Percentiles rank a stretch among this genome's conserved stretches.
phyloP scores from a whole-genome alignment of 306 rosid genomes.

The Sphenostylis stenocarpa region DNA sequence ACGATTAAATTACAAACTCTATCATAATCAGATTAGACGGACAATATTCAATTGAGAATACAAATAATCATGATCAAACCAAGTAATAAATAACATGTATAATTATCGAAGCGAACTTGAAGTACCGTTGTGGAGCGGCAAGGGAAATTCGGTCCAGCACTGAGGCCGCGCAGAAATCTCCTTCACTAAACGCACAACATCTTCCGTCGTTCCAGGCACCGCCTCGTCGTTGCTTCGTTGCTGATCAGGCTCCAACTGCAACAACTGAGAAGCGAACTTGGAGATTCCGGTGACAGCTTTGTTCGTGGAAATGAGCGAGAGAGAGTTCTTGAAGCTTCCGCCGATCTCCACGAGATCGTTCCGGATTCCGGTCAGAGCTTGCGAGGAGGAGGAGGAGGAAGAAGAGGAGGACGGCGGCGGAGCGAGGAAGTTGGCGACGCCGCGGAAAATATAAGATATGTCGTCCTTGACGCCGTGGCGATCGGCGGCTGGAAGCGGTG shows the following conservation, averaged over 20 bases:
- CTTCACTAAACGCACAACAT: constrained; percentile 66
- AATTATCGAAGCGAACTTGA: constrained; percentile 4
- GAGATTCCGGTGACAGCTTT: constrained; percentile 80
- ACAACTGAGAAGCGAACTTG: constrained; percentile 66
- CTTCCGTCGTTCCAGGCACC: constrained; percentile 70
- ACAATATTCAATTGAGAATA: neutral
- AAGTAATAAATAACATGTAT: neutral
- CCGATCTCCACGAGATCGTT: constrained; percentile 92
- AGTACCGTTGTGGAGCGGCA: constrained; percentile 65
- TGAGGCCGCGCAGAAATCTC: constrained; percentile 62
- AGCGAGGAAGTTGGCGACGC: constrained; percentile 83
- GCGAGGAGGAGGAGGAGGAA: constrained; percentile 28
- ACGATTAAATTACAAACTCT: neutral
- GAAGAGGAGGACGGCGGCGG: constrained; percentile 62
- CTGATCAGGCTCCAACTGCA: constrained; percentile 47
- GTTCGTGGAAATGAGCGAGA: constrained; percentile 67
- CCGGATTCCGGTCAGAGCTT: constrained; percentile 62
- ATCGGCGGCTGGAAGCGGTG: constrained; percentile 25
- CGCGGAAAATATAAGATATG: constrained; percentile 65
- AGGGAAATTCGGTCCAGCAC: constrained; percentile 89
- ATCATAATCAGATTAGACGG: neutral
- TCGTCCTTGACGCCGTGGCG: constrained; percentile 55
- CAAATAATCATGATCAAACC: constrained; percentile 1
- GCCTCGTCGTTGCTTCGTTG: constrained; percentile 30
- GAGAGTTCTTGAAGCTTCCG: constrained; percentile 71